Percentiles rank a stretch among this genome's conserved stretches.
phyloP scores from a whole-genome alignment of 352 stramenopile genomes.

The Globisporangium splendens region DNA sequence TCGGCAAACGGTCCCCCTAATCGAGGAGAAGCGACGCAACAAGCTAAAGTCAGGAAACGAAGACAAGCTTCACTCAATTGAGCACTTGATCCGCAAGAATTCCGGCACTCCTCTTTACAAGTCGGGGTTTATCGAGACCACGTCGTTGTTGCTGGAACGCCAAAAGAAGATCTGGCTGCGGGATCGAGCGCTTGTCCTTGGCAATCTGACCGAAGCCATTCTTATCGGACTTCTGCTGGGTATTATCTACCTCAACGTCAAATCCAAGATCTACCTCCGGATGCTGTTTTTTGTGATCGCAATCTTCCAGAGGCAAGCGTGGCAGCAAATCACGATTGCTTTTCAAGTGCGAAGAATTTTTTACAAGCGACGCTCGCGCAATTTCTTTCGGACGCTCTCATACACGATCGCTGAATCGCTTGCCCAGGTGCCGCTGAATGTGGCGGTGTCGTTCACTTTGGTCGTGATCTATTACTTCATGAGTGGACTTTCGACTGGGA shows the following conservation, averaged over 20 bases:
- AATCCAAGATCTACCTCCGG: constrained; percentile 45
- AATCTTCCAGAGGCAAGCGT: constrained; percentile 51
- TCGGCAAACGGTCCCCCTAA: constrained; percentile 2
- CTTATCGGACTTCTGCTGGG: constrained; percentile 75
- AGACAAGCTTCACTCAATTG: constrained; percentile 9
- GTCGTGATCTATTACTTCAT: constrained; percentile 50
- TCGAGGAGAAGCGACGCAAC: constrained; percentile 16
- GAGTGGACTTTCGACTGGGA: constrained; percentile 40
- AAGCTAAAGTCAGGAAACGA: constrained; percentile 1
- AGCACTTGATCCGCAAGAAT: constrained; percentile 19
- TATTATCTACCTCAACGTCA: constrained; percentile 45
- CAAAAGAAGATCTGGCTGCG: constrained; percentile 49
- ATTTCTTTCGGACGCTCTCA: constrained; percentile 77
- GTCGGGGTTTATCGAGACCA: constrained; percentile 23
- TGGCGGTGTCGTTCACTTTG: constrained; percentile 7
- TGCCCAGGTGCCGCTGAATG: constrained; percentile 11
- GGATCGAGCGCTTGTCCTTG: constrained; percentile 34
- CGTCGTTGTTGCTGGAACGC: constrained; percentile 26
- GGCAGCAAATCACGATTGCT: constrained; percentile 63
- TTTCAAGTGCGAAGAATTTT: constrained; percentile 77
- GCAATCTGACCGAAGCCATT: constrained; percentile 39
- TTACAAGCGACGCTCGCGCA: constrained; percentile 81
- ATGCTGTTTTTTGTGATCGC: constrained; percentile 49
- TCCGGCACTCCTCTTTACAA: constrained; percentile 14
- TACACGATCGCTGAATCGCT: constrained; percentile 50